Evolutionary conservation across 2,329 filamentous ascomycete species (phyloP).

Genomic region (Monosporascus sp.): DNA sequence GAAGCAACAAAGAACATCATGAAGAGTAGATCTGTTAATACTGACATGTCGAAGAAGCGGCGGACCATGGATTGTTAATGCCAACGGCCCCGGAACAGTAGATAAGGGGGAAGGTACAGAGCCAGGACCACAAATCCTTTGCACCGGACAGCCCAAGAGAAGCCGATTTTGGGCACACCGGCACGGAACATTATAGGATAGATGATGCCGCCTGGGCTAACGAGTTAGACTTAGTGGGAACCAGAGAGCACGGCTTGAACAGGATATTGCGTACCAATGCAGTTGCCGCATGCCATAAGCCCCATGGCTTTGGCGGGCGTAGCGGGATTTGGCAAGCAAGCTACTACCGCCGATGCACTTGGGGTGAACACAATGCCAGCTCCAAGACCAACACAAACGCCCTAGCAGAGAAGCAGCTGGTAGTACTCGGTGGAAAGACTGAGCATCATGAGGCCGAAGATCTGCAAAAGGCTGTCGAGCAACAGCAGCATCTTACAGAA

Average conservation of each 20-base stretch:
- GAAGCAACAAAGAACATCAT: too few relatives aligned
- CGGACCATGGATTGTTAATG: too few relatives aligned
- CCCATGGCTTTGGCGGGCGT: slow-evolving; percentile 14
- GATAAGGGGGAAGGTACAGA: too few relatives aligned
- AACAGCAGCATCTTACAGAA: slow-evolving; percentile 11
- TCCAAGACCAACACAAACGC: slow-evolving; percentile 10
- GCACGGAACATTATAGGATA: slow-evolving; percentile 10
- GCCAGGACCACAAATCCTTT: slow-evolving; percentile 9
- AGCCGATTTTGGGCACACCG: slow-evolving; percentile 6
- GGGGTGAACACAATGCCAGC: slow-evolving; percentile 8
- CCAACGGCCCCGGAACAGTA: too few relatives aligned
- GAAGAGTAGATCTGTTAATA: too few relatives aligned
- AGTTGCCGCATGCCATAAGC: slow-evolving; percentile 10
- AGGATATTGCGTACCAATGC: slow-evolving; percentile 5
- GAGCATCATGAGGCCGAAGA: slow-evolving; percentile 8
- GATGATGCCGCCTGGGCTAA: slow-evolving; percentile 9
- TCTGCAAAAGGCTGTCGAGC: slow-evolving; percentile 7
- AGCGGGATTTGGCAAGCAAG: slow-evolving; percentile 10
- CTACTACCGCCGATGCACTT: too few relatives aligned
- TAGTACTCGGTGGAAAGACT: slow-evolving; percentile 8
- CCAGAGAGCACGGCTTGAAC: neutral
- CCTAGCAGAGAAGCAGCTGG: slow-evolving; percentile 13
- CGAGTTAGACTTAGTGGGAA: too few relatives aligned
- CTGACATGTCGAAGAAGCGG: too few relatives aligned
- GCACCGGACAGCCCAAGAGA: slow-evolving; percentile 14